Percentiles rank a stretch among this genome's conserved stretches.
phyloP scores from a whole-genome alignment of 768 basidiomycete species.

The Solioccasus polychromus region DNA sequence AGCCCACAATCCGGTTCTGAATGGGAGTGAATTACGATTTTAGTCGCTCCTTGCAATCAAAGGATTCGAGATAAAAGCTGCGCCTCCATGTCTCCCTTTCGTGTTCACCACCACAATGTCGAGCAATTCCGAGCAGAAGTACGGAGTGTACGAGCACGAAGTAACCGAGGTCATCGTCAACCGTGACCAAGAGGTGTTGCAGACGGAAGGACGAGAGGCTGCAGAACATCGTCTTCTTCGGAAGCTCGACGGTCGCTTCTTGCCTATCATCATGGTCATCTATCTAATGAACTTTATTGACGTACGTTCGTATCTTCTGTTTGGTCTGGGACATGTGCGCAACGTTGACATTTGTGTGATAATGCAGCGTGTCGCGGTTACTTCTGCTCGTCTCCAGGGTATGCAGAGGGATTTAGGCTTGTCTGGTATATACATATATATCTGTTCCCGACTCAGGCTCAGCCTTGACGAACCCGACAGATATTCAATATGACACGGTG shows the following conservation, averaged over 20 bases:
- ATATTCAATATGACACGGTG: slow-evolving; percentile 53
- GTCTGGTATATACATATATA: slow-evolving; percentile 32
- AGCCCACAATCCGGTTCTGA: too few relatives aligned
- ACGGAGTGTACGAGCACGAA: slow-evolving; percentile 5
- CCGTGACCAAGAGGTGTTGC: background rate
- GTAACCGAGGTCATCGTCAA: background rate
- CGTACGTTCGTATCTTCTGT: slow-evolving; percentile 31
- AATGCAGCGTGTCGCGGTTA: slow-evolving; percentile 46
- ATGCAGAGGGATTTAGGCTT: slow-evolving; percentile 48
- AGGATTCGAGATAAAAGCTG: too few relatives aligned
- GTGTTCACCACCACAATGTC: slow-evolving; percentile 9
- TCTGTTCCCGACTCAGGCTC: background rate
- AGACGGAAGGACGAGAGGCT: slow-evolving; percentile 4
- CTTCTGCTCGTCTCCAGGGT: slow-evolving; percentile 48
- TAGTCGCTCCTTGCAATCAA: too few relatives aligned
- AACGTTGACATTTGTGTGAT: background rate
- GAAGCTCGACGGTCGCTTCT: slow-evolving; percentile 52
- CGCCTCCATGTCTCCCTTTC: background rate
- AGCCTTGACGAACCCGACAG: slow-evolving; percentile 25
- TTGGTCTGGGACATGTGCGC: background rate
- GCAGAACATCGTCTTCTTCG: slow-evolving; percentile 40
- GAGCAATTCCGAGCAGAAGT: slow-evolving; percentile 11
- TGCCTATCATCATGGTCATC: slow-evolving; percentile 57
- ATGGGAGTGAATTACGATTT: too few relatives aligned
- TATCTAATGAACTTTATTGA: slow-evolving; percentile 71